Percentiles rank a stretch among this genome's conserved stretches.
These are phyloP conservation scores for Lachnellula hyalina DNA, from an alignment of 2,329 filamentous ascomycete genomes.

Conservation along the genomic window DNA sequence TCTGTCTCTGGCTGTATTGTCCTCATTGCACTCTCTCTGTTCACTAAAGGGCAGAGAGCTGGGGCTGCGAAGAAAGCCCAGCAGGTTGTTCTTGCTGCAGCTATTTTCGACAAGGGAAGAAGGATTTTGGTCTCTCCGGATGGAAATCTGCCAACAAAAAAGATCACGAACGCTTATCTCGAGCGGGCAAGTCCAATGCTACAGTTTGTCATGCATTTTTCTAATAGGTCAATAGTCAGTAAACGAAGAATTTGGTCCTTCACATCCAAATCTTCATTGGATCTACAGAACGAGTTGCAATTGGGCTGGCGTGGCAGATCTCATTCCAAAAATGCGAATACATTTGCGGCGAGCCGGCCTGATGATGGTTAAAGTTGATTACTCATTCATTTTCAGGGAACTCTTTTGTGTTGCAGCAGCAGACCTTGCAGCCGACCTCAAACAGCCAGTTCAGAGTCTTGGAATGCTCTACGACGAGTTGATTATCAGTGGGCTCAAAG, in stretches of 20 bases:
- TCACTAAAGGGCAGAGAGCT: slow-evolving; percentile 38
- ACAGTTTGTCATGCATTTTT: background rate
- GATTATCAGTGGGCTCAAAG: slow-evolving; percentile 54
- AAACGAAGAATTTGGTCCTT: slow-evolving; percentile 69
- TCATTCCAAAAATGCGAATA: slow-evolving; percentile 66
- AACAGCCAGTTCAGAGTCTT: slow-evolving; percentile 55
- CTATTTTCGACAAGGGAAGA: slow-evolving; percentile 62
- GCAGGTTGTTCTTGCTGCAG: slow-evolving; percentile 51
- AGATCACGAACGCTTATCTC: slow-evolving; percentile 74
- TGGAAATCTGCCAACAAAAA: slow-evolving; percentile 63
- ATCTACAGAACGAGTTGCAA: slow-evolving; percentile 76
- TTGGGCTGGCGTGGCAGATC: slow-evolving; percentile 63
- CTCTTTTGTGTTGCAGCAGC: slow-evolving; percentile 76
- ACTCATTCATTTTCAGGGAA: slow-evolving; percentile 73
- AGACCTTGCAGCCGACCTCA: slow-evolving; percentile 64
- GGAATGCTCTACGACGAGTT: slow-evolving; percentile 75
- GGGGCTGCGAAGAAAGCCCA: slow-evolving; percentile 38
- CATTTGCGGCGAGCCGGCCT: slow-evolving; percentile 54
- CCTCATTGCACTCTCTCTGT: slow-evolving; percentile 47
- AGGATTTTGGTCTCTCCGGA: slow-evolving; percentile 64
- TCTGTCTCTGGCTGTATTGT: slow-evolving; percentile 57
- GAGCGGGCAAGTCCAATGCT: slow-evolving; percentile 46
- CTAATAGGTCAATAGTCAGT: slow-evolving; percentile 40
- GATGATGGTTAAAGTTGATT: slow-evolving; percentile 42
- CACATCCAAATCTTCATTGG: slow-evolving; percentile 81